Base-by-base conservation (phyloP, 2,329 filamentous ascomycete genomes). In the Chrysoporthe austroafricana region DNA sequence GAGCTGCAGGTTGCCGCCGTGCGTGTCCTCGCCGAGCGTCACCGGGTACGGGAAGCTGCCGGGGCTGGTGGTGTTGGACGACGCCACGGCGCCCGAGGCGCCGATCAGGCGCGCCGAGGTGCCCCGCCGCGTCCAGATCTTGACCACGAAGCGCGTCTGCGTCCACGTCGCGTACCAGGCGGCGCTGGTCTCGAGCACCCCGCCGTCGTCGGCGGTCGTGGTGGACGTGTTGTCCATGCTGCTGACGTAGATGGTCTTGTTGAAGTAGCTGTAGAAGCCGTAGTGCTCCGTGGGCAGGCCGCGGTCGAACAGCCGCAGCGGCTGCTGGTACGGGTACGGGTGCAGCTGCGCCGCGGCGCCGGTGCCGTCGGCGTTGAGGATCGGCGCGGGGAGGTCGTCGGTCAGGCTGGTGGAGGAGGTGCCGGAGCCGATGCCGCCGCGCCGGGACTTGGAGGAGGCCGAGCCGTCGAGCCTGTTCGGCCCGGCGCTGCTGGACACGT, bases 191-290 rank as follows among this genome's bases (percentile, higher is more conserved):
- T 85, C 79, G 44, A 78, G 77, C 26, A 84, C 79, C 9, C 88
- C 88, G 50, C 88, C 88, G n/a, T 80, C 76, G 16, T 76, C 74
- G 18, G 82, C 82, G 43, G 81, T 82, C n/a, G 74, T 74, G 70
- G 85, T 84, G 67, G 87, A 58, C 39, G 52, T 64, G 42, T 65
- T 65, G 56, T 68, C 78, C 13, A 84, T 80, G 18, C 88, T 89
- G 72, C 89, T 88, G 70, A 97, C 83, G 81, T 95, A 97, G 71
- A 97, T 92, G 9, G 90, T 91, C 71, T 94, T 92, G 79, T 94
- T 90, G 78, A 92, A 98, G 82, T 97, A 96, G 0, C 87, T 92
- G 80, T 97, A 97, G 80, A 97, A 97, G 2, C 93, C 93, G 78
- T 96, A 97, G 79, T 97, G 93, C 77, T 98, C 95, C 0, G 90